A percentile compares a stretch with the other conserved stretches of the same genome.
Evolutionary conservation across 2,329 filamentous ascomycete species (phyloP).

Genomic region (Botrytis aclada): DNA sequence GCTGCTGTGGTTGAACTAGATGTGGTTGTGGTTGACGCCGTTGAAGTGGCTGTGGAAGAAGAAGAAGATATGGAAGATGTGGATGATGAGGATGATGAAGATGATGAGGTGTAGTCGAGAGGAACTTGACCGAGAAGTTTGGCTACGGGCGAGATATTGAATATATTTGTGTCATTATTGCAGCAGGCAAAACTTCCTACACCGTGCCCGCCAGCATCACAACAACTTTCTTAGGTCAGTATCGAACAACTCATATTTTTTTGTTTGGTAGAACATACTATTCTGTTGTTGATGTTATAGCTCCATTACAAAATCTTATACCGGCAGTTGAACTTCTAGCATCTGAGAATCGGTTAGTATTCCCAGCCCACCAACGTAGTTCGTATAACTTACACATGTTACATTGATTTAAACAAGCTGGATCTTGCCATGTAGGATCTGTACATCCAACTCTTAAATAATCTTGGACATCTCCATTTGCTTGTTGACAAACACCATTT

Average conservation of each 20-base stretch:
- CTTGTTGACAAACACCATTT: conserved; percentile 29
- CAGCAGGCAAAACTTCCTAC: conserved; percentile 19
- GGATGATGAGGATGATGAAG: not conserved
- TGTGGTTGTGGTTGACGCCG: not conserved
- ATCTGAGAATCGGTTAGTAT: conserved; percentile 16
- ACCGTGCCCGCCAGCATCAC: conserved; percentile 8
- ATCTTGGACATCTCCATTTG: conserved; percentile 25
- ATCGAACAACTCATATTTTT: not conserved
- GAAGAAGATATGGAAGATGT: not conserved
- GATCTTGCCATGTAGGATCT: conserved; percentile 29
- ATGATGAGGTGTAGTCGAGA: conserved; percentile 3
- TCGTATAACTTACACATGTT: conserved; percentile 23
- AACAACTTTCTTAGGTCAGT: conserved; percentile 9
- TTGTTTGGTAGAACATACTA: conserved; percentile 21
- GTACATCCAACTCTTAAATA: conserved; percentile 33
- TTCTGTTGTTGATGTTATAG: conserved; percentile 27
- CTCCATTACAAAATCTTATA: conserved; percentile 27
- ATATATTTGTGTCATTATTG: not conserved
- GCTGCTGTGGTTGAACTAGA: not conserved
- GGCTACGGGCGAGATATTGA: conserved; percentile 3
- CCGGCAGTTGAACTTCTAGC: conserved; percentile 26
- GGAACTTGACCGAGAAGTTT: conserved; percentile 8
- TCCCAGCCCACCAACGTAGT: not conserved
- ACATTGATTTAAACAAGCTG: conserved; percentile 29
- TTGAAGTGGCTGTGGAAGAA: not conserved